These are phyloP conservation scores for Geosmithia flava DNA, from an alignment of 2,329 filamentous ascomycete genomes.

Conservation along the genomic window DNA sequence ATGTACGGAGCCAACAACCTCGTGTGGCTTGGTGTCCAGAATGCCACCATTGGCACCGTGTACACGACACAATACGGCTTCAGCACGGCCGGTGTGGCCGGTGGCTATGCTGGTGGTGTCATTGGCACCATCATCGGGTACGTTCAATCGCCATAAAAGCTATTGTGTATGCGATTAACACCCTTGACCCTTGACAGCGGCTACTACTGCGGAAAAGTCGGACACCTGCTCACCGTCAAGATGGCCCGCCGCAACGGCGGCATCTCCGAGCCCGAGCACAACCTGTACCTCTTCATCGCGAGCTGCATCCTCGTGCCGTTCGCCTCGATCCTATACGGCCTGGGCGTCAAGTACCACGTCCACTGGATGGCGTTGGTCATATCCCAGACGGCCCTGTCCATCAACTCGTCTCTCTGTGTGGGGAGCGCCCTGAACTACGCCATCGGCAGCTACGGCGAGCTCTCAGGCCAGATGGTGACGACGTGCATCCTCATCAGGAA, in stretches of 20 bases:
- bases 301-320: slow-evolving; percentile 15
- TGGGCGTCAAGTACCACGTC: slow-evolving; percentile 20
- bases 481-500: slow-evolving; percentile 21
- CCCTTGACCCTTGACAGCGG: slow-evolving; percentile 6
- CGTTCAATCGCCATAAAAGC: no score
- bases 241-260: slow-evolving; percentile 25
- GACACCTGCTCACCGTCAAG: slow-evolving; percentile 23
- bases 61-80: slow-evolving; percentile 17
- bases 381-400: slow-evolving; percentile 14
- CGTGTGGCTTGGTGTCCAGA: slow-evolving; percentile 21
- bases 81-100: slow-evolving; percentile 12
- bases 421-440: slow-evolving; percentile 14
- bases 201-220: slow-evolving; percentile 13
- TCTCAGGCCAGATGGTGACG: slow-evolving; percentile 14
- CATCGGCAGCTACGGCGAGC: slow-evolving; percentile 16
- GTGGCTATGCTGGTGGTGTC: slow-evolving; percentile 3
- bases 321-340: slow-evolving; percentile 17
- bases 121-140: background rate
- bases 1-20: slow-evolving; percentile 15
- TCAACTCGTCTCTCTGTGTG: slow-evolving; percentile 13
- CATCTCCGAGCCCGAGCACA: slow-evolving; percentile 26
- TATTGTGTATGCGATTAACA: no score
- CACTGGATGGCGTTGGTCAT: slow-evolving; percentile 29
- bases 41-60: slow-evolving; percentile 9
- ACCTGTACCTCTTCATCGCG: slow-evolving; percentile 24